Conservation (phyloP, 2,329 filamentous ascomycete species). For the Coniochaeta sp. region DNA sequence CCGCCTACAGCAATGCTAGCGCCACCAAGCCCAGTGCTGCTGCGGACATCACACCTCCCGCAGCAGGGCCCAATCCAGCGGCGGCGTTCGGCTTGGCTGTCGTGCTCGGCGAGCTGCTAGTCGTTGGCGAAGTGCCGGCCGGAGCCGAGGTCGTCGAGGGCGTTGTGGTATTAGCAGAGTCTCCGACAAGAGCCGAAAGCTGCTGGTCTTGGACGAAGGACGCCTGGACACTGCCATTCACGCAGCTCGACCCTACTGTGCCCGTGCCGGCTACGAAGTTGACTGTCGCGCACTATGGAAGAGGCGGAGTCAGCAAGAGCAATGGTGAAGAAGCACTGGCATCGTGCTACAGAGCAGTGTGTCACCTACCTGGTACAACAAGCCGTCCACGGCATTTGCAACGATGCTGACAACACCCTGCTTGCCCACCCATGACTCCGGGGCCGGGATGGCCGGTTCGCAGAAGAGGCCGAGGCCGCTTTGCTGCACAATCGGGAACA, state of each 20-base stretch:
- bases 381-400: constrained; percentile 44
- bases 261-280: constrained; percentile 42
- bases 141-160: constrained; percentile 5
- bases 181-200: constrained; percentile 22
- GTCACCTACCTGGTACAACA: constrained; percentile 45
- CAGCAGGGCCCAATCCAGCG: not conserved
- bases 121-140: not conserved
- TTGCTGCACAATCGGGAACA: constrained; percentile 47
- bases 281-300: constrained; percentile 43
- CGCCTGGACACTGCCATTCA: constrained; percentile 25
- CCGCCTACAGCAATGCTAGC: not conserved
- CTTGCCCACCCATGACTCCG: constrained; percentile 42
- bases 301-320: not conserved
- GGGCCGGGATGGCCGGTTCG: constrained; percentile 38
- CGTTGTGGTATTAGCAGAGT: constrained; percentile 6
- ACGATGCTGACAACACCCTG: constrained; percentile 48
- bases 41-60: not conserved
- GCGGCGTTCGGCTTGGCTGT: constrained; percentile 1
- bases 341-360: not conserved
- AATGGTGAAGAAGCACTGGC: not conserved
- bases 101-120: constrained; percentile 1
- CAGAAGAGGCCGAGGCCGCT: constrained; percentile 49
- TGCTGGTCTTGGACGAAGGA: constrained; percentile 20
- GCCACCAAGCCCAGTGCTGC: not conserved
- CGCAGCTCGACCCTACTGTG: constrained; percentile 21